A percentile compares a stretch with the other conserved stretches of the same genome.
Conservation (phyloP, 345 rosid species). For the Eucalyptus fibrosa region DNA sequence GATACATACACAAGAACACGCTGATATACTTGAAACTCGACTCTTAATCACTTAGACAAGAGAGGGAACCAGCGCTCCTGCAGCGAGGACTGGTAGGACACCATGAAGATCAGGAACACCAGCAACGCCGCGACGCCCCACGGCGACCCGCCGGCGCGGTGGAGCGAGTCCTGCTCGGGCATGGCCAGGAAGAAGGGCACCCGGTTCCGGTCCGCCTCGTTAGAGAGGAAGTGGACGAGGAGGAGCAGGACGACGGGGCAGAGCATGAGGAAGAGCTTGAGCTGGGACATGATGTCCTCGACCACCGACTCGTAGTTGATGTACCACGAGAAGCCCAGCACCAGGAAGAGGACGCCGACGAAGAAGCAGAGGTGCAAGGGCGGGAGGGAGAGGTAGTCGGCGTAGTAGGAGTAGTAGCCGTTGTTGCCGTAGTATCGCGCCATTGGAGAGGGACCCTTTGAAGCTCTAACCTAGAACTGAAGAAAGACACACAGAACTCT, state of each 20-base stretch:
- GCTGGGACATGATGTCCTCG: not conserved
- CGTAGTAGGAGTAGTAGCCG: not conserved
- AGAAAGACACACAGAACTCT: not conserved
- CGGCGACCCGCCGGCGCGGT: conserved; percentile 13
- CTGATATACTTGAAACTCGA: not conserved
- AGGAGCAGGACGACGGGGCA: conserved; percentile 1
- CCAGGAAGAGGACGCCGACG: not conserved
- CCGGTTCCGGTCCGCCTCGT: not conserved
- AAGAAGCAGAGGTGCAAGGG: conserved; percentile 1
- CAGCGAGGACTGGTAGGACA: conserved; percentile 19
- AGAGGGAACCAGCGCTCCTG: conserved; percentile 27
- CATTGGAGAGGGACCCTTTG: not conserved
- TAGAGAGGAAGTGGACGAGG: not conserved
- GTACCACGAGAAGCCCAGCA: conserved; percentile 1
- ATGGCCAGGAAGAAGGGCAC: not conserved
- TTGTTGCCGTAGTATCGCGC: not conserved
- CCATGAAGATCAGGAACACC: conserved; percentile 13
- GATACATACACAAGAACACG: not conserved
- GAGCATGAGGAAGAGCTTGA: conserved; percentile 1
- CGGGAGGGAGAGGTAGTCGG: not conserved
- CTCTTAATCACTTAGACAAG: not conserved
- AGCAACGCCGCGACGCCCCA: conserved; percentile 22
- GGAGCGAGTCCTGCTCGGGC: conserved; percentile 1
- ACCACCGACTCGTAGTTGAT: not conserved
- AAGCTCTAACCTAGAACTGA: not conserved